phyloP scores from a whole-genome alignment of 768 basidiomycete species.

The Lyophyllum atratum region DNA sequence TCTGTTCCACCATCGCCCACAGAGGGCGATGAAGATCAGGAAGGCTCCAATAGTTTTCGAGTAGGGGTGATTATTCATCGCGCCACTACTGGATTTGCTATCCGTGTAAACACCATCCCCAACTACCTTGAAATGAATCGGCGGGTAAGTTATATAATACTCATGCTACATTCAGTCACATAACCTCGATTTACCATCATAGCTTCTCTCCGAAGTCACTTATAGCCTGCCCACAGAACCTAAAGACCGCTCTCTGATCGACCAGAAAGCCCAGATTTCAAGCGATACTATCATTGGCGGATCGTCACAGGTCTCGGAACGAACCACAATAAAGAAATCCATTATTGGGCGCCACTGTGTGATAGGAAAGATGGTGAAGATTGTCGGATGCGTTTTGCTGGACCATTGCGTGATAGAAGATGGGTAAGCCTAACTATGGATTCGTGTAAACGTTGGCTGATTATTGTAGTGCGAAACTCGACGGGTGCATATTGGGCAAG shows the following conservation, averaged over 20 bases:
- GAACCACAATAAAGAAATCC: constrained; percentile 76
- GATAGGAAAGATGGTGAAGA: constrained; percentile 83
- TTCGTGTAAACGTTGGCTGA: background rate
- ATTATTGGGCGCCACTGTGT: constrained; percentile 82
- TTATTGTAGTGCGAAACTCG: constrained; percentile 64
- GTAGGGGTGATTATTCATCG: constrained; percentile 67
- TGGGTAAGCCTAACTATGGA: constrained; percentile 53
- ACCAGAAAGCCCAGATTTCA: constrained; percentile 82
- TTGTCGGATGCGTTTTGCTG: constrained; percentile 79
- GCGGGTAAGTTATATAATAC: constrained; percentile 55
- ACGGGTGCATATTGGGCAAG: constrained; percentile 74
- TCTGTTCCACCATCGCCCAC: constrained; percentile 50
- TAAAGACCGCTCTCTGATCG: constrained; percentile 68
- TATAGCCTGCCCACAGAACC: constrained; percentile 62
- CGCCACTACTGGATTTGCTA: constrained; percentile 53
- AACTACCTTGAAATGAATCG: constrained; percentile 82
- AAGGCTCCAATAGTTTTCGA: constrained; percentile 49
- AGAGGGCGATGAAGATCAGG: constrained; percentile 35
- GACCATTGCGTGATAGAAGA: constrained; percentile 90
- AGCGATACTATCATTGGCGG: constrained; percentile 79
- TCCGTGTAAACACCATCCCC: constrained; percentile 76
- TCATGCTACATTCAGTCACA: background rate
- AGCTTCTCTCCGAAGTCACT: constrained; percentile 55
- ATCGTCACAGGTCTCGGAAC: constrained; percentile 81
- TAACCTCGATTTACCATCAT: background rate